Evolutionary conservation across 192 early-diverging fungal genomes (phyloP), one percentile per base, ranked within the genome.

Genomic region (Linnemannia hyalina): DNA sequence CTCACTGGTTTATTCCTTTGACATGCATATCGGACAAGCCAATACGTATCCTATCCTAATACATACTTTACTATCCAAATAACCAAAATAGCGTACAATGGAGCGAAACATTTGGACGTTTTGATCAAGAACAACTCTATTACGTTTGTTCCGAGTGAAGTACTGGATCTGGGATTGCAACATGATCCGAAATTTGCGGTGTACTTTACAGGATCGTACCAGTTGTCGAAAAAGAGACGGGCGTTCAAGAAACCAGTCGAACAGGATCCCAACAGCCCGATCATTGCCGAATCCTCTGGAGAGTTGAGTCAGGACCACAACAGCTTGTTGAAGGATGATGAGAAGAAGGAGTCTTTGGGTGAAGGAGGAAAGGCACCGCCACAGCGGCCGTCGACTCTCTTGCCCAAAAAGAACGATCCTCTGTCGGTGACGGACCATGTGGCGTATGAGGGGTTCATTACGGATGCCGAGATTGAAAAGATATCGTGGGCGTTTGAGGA

Each of bases 41-140:
- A 57, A 68, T 40, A 16, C 35, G 23, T 22, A 20, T 22, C 22
- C 23, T 22, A 20, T 22, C 22, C 23, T 70, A 15, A 16, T 16
- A 11, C 18, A 16, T 3, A 32, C 60, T n/a, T 32, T 16, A 11
- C 26, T 11, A 13, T 4, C 4, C 35, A 22, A 80, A 7, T 26
- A 4, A 16, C 3, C 38, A 36, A 23, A 26, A 40, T 60, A 88
- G 93, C 93, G 11, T 87, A 88, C 54, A 90, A 89, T 57, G 93
- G 93, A 1, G 92, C 93, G 0, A 84, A 88, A 38, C 83, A 90
- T 77, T 47, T 89, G 38, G 77, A 74, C 32, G 40, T 57, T 38
- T 42, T 88, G 23, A 26, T 88, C 55, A 76, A 75, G 74, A 75
- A 77, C 16, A 82, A 81, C 9, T 41, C 52, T 29, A n/a, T 89